These are phyloP conservation scores for Beta lomatogona DNA, from an alignment of 179 eudicot genomes.

Conservation along the genomic window DNA sequence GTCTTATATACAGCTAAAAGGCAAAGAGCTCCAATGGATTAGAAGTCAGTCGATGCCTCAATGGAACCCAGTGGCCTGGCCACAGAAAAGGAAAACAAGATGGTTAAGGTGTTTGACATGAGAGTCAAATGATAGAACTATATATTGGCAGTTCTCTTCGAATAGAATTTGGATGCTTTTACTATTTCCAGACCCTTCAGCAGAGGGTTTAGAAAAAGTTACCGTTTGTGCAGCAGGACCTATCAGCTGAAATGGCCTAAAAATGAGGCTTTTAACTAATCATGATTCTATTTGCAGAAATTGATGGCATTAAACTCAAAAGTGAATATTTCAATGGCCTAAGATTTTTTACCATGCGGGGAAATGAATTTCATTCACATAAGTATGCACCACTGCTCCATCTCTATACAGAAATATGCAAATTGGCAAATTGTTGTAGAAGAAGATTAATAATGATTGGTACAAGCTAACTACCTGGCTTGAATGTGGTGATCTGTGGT, in stretches of 20 bases:
- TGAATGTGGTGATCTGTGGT: slow-evolving; percentile 8
- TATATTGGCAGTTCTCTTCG: background rate
- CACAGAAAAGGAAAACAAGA: background rate
- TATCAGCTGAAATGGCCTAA: background rate
- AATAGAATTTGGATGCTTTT: too few relatives aligned
- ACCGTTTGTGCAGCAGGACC: background rate
- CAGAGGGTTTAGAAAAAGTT: too few relatives aligned
- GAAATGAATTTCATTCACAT: too few relatives aligned
- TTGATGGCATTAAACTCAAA: background rate
- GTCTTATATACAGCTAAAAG: background rate
- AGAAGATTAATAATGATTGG: background rate
- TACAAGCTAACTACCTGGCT: slow-evolving; percentile 28
- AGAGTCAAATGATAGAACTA: background rate
- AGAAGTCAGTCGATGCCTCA: background rate
- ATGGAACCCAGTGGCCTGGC: too few relatives aligned
- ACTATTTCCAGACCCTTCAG: too few relatives aligned
- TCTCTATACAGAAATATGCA: slow-evolving; percentile 4
- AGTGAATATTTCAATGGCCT: background rate
- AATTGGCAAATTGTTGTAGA: background rate
- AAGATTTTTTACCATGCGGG: background rate
- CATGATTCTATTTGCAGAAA: background rate
- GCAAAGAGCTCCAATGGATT: background rate
- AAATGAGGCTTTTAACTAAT: background rate
- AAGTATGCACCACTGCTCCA: background rate
- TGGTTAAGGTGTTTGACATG: background rate